These are phyloP conservation scores for Asterella californica DNA, from an alignment of 225 moss, liverwort and hornwort genomes.

Conservation along the genomic window DNA sequence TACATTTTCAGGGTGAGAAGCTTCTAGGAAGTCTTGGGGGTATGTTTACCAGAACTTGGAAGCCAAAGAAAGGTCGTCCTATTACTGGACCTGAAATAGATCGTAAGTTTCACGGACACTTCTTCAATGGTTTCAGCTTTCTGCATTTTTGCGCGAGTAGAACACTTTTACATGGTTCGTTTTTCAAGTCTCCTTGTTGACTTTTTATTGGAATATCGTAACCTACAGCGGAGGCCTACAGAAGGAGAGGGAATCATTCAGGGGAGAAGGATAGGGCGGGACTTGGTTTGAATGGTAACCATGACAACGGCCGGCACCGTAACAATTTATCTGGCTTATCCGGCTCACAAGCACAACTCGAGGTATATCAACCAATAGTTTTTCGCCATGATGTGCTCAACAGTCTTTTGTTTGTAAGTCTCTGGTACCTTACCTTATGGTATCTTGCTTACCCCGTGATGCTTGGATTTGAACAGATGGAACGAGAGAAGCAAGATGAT, in stretches of 20 bases:
- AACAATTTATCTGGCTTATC: constrained; percentile 28
- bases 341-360: constrained; percentile 36
- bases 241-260: constrained; percentile 18
- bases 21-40: constrained; percentile 55
- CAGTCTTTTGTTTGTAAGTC: background rate
- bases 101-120: constrained; percentile 16
- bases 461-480: constrained; percentile 34
- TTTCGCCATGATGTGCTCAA: background rate
- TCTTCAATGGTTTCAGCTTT: background rate
- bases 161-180: background rate
- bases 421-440: background rate
- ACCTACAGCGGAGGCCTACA: constrained; percentile 38
- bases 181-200: background rate
- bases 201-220: background rate
- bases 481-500: constrained; percentile 48
- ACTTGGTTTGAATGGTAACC: constrained; percentile 36
- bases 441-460: background rate
- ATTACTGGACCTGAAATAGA: constrained; percentile 46
- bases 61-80: constrained; percentile 49
- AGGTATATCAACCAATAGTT: constrained; percentile 15
- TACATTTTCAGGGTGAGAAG: constrained; percentile 50
- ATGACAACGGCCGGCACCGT: constrained; percentile 11
- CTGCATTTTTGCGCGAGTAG: background rate
- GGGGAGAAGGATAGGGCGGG: constrained; percentile 28
- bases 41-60: constrained; percentile 55